A percentile compares a stretch with the other conserved stretches of the same genome.
These are phyloP conservation scores for Avena insularis DNA, from an alignment of 176 grass and related monocot species.

Conservation along the genomic window DNA sequence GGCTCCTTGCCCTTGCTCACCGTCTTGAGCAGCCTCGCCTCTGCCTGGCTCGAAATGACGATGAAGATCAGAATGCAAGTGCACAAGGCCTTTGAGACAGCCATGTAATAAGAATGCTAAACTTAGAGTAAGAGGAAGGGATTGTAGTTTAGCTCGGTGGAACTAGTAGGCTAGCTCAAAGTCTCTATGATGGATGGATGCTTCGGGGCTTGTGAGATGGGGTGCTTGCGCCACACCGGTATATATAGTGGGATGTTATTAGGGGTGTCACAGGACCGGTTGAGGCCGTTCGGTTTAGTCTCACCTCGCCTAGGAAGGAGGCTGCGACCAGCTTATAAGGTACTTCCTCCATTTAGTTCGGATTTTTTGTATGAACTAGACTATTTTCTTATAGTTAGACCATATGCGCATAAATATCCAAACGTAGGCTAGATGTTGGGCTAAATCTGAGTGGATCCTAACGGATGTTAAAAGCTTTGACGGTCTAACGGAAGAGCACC, in stretches of 20 bases:
- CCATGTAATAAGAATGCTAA: constrained; percentile 34
- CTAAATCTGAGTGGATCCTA: too few relatives aligned
- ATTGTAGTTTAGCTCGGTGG: constrained; percentile 18
- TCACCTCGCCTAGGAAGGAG: too few relatives aligned
- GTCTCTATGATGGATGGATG: neutral
- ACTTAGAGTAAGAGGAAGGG: neutral
- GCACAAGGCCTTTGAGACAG: constrained; percentile 38
- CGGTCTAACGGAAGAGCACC: too few relatives aligned
- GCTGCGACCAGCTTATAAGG: too few relatives aligned
- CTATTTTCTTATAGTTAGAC: too few relatives aligned
- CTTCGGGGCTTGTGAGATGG: constrained; percentile 8
- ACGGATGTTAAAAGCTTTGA: too few relatives aligned
- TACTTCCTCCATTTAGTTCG: too few relatives aligned
- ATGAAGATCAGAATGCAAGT: constrained; percentile 49
- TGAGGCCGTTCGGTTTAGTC: too few relatives aligned
- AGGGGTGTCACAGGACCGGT: too few relatives aligned
- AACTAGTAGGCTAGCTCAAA: neutral
- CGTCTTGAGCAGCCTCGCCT: constrained; percentile 35
- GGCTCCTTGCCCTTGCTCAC: constrained; percentile 5
- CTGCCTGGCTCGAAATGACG: constrained; percentile 46
- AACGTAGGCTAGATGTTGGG: too few relatives aligned
- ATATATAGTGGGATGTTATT: neutral
- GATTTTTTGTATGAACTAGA: too few relatives aligned
- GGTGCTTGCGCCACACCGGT: neutral
- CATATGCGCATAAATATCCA: too few relatives aligned